Evolutionary conservation across 305 asterid genomes (phyloP), one percentile per base, ranked within the genome.

Genomic region (Fraxinus ornus): DNA sequence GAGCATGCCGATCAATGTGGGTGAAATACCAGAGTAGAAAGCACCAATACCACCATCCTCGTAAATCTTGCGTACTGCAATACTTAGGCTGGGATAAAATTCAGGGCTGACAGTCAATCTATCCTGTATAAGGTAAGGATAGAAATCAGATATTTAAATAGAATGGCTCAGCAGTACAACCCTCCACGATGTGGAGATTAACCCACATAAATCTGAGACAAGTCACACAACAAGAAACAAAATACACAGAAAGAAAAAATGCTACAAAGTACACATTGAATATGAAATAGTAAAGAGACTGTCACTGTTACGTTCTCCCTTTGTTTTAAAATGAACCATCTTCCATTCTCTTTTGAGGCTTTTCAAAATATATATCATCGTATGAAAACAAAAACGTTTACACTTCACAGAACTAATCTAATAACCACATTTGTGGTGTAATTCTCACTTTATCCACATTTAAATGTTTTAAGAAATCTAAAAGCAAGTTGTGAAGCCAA

Each of bases 1-100:
- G 75, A 95, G 98, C 99, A 95, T 95, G 88, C 99, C 99, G 7
- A 95, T 80, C 89, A 95, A 85, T 39, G 99, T 95, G 78, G 99
- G 97, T 0, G 88, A 81, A 73, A 95, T 26, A 75, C 99, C 99
- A 15, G 97, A 87, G 80, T 95, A 95, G 15, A 95, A 81, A 78
- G 93, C 93, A 30, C 91, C 86, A n/a, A 94, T 60, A 47, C 97
- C 98, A 39, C 98, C 95, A 70, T 95, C 95, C 82, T 78, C 87
- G 86, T 89, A 93, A 41, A 93, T 95, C 86, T 89, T 93, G 72
- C 32, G 83, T 22, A 91, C 90, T 41, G 99, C 99, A 76, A 93
- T 84, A 78, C 91, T 84, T 79, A 94, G 78, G 86, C 84, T 93
- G 72, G 99, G 98, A 88, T 95, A 94, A 28, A 91, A 73, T 39